Evolutionary conservation across 2,329 filamentous ascomycete genomes (phyloP).

Genomic region (Talaromyces sp.): DNA sequence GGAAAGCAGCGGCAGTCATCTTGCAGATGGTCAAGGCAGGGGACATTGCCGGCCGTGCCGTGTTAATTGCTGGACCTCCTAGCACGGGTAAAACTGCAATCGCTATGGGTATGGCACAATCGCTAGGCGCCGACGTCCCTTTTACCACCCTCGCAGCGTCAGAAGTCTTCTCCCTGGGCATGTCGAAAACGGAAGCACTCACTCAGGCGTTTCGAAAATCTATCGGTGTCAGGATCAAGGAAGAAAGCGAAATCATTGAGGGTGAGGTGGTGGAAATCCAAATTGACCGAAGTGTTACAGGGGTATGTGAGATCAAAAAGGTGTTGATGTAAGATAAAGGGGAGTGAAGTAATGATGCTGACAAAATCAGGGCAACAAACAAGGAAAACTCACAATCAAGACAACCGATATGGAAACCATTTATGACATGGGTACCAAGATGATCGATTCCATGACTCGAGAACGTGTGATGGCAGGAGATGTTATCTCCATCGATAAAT

Average conservation of each 20-base stretch:
- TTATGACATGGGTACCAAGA: conserved; percentile 98
- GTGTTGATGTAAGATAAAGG: not conserved
- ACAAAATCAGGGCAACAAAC: conserved; percentile 68
- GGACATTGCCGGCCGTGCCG: conserved; percentile 93
- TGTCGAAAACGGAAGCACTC: conserved; percentile 98
- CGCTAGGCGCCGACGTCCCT: conserved; percentile 85
- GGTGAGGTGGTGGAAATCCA: conserved; percentile 98
- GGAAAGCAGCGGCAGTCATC: conserved; percentile 93
- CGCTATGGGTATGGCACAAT: conserved; percentile 98
- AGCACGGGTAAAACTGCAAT: conserved; percentile 98
- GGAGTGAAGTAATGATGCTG: conserved; percentile 16
- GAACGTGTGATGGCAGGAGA: conserved; percentile 98
- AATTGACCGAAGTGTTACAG: conserved; percentile 93
- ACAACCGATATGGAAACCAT: conserved; percentile 99
- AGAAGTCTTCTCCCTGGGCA: conserved; percentile 97
- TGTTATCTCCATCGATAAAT: conserved; percentile 98
- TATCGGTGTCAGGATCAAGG: conserved; percentile 95
- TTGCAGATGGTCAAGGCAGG: conserved; percentile 98
- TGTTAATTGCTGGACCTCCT: conserved; percentile 90
- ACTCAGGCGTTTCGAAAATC: conserved; percentile 99
- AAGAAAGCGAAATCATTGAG: conserved; percentile 98
- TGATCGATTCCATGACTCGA: conserved; percentile 99
- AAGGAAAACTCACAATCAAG: conserved; percentile 98
- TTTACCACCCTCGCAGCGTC: conserved; percentile 95
- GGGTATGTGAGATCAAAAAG: conserved; percentile 43